Conservation (phyloP, 163 green algal genomes). For the Chloromonas sp. region DNA sequence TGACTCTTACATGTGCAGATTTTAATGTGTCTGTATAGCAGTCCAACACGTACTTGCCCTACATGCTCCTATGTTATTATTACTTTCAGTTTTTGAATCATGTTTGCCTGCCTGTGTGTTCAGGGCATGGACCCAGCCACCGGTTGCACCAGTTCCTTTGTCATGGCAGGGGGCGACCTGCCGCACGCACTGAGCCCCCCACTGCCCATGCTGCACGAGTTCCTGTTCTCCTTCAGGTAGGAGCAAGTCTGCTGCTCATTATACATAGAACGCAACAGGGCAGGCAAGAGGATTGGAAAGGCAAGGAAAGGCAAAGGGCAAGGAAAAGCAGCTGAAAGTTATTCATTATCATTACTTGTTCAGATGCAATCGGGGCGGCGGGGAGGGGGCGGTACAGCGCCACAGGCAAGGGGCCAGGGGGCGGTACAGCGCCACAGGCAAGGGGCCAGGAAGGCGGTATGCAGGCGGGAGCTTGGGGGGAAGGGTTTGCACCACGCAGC, state of each 20-base stretch:
- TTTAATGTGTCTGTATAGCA: not conserved
- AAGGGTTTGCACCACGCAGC: too few relatives aligned
- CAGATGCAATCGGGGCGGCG: too few relatives aligned
- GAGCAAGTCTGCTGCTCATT: not conserved
- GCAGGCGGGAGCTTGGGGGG: too few relatives aligned
- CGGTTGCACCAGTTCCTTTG: not conserved
- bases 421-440: not conserved
- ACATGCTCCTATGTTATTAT: too few relatives aligned
- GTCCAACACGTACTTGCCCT: not conserved
- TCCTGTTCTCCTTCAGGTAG: not conserved
- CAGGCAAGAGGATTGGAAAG: not conserved
- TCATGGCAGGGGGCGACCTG: slow-evolving; percentile 1
- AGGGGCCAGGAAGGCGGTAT: not conserved
- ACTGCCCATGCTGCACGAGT: not conserved
- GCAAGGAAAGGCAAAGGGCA: not conserved
- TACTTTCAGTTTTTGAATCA: too few relatives aligned
- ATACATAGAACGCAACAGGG: not conserved
- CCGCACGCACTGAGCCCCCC: not conserved
- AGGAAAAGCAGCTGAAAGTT: too few relatives aligned
- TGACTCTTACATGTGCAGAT: not conserved
- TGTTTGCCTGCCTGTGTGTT: not conserved
- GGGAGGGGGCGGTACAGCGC: not conserved
- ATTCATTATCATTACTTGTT: too few relatives aligned
- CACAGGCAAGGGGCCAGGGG: not conserved
- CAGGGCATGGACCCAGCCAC: not conserved